Evolutionary conservation across 1,139 yeast genomes (phyloP).

Genomic region (Nakaseomyces uthaithaninus): DNA sequence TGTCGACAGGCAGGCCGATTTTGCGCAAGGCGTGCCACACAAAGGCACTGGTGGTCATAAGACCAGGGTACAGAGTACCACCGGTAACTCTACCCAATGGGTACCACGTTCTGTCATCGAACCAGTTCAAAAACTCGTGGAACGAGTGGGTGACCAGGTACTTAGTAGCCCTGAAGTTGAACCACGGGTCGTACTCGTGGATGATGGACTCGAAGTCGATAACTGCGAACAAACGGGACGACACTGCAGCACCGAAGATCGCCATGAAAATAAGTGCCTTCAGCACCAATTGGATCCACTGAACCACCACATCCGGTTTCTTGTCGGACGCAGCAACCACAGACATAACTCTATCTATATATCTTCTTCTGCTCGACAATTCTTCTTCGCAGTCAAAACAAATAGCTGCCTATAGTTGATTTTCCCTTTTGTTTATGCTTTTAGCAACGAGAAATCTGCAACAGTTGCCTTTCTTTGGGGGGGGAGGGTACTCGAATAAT

Average conservation of each 20-base stretch:
- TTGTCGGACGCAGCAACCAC: neutral
- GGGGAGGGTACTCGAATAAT: no score
- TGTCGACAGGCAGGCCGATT: constrained; percentile 78
- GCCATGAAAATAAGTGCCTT: constrained; percentile 58
- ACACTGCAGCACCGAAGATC: constrained; percentile 83
- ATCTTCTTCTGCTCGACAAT: neutral
- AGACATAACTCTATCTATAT: neutral
- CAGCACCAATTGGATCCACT: constrained; percentile 35
- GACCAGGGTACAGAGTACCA: constrained; percentile 95
- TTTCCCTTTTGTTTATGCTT: no score
- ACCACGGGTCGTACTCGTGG: constrained; percentile 99
- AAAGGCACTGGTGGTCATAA: constrained; percentile 93
- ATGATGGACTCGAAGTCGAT: constrained; percentile 89
- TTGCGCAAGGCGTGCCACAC: constrained; percentile 69
- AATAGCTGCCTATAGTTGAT: no score
- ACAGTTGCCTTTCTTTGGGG: no score
- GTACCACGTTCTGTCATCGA: constrained; percentile 98
- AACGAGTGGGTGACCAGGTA: constrained; percentile 76
- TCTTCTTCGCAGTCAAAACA: no score
- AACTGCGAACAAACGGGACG: constrained; percentile 76
- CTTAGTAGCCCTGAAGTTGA: constrained; percentile 90
- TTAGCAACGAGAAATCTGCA: no score
- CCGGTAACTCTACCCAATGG: constrained; percentile 99
- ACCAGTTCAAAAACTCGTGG: constrained; percentile 94
- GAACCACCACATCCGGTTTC: constrained; percentile 9